Evolutionary conservation across 768 basidiomycete species (phyloP).

Genomic region (Antrodiella citrinella): DNA sequence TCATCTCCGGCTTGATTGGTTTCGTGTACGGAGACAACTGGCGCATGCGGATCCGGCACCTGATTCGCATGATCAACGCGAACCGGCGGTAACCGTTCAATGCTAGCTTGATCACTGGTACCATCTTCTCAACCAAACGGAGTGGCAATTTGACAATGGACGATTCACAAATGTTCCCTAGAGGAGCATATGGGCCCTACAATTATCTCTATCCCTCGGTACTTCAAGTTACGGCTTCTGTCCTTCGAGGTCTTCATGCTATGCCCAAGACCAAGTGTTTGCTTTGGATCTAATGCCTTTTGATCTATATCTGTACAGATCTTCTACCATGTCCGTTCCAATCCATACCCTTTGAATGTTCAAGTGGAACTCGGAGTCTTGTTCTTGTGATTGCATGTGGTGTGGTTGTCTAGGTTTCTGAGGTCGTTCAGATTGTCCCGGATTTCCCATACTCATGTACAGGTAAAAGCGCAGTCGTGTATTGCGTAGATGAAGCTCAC

Average conservation of each 20-base stretch:
- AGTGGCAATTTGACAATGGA: too few relatives aligned
- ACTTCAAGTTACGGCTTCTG: too few relatives aligned
- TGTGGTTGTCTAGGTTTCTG: too few relatives aligned
- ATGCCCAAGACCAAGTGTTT: too few relatives aligned
- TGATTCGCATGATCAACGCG: constrained; percentile 33
- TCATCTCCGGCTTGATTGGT: constrained; percentile 39
- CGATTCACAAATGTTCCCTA: too few relatives aligned
- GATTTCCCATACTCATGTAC: too few relatives aligned
- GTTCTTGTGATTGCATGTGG: neutral
- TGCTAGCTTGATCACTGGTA: neutral
- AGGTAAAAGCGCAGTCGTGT: too few relatives aligned
- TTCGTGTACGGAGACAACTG: constrained; percentile 43
- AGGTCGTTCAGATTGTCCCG: too few relatives aligned
- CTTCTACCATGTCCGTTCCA: neutral
- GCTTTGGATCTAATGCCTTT: neutral
- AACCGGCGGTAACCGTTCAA: constrained; percentile 19
- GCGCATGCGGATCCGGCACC: constrained; percentile 32
- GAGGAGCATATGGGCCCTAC: too few relatives aligned
- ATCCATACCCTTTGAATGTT: neutral
- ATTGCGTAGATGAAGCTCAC: too few relatives aligned
- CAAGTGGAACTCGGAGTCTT: neutral
- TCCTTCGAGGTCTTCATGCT: too few relatives aligned
- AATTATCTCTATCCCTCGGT: too few relatives aligned
- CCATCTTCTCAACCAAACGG: neutral
- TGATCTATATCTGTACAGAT: neutral